Base-by-base conservation (phyloP, 139 green algal genomes). In the Volvox reticuliferus region DNA sequence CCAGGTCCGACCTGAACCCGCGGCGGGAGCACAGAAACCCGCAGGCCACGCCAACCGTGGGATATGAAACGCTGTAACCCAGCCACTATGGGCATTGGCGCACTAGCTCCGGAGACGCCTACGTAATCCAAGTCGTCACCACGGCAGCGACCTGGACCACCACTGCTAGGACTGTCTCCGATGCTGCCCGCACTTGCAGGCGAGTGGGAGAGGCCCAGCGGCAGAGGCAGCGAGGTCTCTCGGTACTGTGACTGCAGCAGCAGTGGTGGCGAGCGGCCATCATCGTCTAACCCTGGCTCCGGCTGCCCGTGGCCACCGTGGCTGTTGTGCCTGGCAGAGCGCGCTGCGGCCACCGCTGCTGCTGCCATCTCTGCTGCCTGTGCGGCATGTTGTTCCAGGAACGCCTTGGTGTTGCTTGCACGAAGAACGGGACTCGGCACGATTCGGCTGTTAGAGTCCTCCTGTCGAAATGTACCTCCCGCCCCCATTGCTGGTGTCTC, bases 11-110 rank as follows among this genome's bases (percentile, higher is more conserved):
- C 77, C 33, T 82, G 79, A 44, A 63, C 36, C 0, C 55, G 80
- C 55, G 80, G n/a, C 28, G 76, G 71, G 17, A 86, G 28, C 12
- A 33, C 81, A 9, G 67, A 37, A 3, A 78, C 68, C 67, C 36
- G 67, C 67, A 80, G 26, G 0, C 83, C 83, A 12, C 83, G 83
- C 83, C 83, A 89, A 1, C 83, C 83, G 36, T 89, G 83, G 0
- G 83, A 89, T 28, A 89, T 37, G 67, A 65, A 89, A 13, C 83
- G 83, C 83, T 80, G 67, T 35, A 89, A 68, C 17, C 83, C 68
- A 5, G 35, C 28, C 68, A 71, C 6, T 37, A 81, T 32, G 0
- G 33, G 50, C 22, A 68, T 78, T 28, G 67, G 67, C 32, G 82
- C 82, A 30, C 80, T 73, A n/a, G 50, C 55, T 20, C 50, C 80